These are phyloP conservation scores for Acarospora socialis DNA, from an alignment of 2,329 filamentous ascomycete species.

Conservation along the genomic window DNA sequence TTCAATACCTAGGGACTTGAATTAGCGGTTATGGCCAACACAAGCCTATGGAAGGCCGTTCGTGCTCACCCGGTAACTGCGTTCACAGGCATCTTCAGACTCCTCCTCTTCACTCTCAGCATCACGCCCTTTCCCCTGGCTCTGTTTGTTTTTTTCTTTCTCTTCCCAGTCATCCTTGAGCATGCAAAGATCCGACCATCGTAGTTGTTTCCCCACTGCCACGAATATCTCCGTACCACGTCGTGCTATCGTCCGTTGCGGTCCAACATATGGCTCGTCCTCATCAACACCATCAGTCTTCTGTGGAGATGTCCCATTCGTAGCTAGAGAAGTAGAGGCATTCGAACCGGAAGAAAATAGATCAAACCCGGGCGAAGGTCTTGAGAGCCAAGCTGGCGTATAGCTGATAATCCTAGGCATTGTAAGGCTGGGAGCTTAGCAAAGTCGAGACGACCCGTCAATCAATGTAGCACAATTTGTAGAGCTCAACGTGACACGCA, in stretches of 20 bases:
- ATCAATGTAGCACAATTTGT: too few species aligned
- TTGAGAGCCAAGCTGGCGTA: constrained; percentile 74
- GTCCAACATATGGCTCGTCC: constrained; percentile 19
- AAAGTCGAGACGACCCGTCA: too few species aligned
- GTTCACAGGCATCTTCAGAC: constrained; percentile 3
- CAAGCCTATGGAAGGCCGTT: background rate
- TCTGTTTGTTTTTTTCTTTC: constrained; percentile 13
- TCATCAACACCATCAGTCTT: constrained; percentile 14
- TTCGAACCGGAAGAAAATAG: constrained; percentile 50
- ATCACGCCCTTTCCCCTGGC: constrained; percentile 7
- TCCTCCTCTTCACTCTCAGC: constrained; percentile 3
- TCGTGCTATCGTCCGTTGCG: constrained; percentile 55
- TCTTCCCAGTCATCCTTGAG: constrained; percentile 52
- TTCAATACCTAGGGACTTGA: constrained; percentile 54
- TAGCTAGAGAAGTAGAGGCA: constrained; percentile 23
- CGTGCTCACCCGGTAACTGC: constrained; percentile 12
- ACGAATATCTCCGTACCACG: constrained; percentile 81
- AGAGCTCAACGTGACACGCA: too few species aligned
- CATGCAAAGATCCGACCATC: constrained; percentile 74
- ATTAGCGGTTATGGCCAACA: constrained; percentile 8
- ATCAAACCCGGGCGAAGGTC: constrained; percentile 60
- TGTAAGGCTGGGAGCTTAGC: too few species aligned
- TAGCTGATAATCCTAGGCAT: constrained; percentile 84
- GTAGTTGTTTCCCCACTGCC: constrained; percentile 74
- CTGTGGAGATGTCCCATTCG: constrained; percentile 15